Evolutionary conservation across 371 early-diverging fungal genomes (phyloP).

Genomic region (Homolaphlyctis polyrhiza): DNA sequence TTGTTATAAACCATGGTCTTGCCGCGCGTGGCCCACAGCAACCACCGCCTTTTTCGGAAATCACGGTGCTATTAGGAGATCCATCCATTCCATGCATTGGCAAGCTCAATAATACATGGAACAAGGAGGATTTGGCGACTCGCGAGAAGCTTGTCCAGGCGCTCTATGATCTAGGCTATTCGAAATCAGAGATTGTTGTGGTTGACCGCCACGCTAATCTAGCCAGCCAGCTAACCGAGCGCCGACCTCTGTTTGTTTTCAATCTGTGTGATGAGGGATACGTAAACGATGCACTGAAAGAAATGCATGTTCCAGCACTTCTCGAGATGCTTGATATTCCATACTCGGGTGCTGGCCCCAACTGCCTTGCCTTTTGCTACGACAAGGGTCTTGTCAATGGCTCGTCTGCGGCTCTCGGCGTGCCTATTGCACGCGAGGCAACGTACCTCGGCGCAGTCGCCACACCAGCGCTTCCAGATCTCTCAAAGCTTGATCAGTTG

Average conservation of each 20-base stretch:
- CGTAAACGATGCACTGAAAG: constrained; percentile 46
- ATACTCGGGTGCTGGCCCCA: constrained; percentile 52
- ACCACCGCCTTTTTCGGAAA: background rate
- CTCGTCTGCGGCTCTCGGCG: constrained; percentile 40
- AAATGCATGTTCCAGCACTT: constrained; percentile 50
- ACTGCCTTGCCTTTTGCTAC: constrained; percentile 46
- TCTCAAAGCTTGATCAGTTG: constrained; percentile 19
- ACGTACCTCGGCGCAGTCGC: constrained; percentile 25
- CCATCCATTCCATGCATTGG: constrained; percentile 37
- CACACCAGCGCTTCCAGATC: constrained; percentile 13
- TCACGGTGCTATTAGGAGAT: constrained; percentile 42
- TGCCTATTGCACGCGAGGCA: constrained; percentile 43
- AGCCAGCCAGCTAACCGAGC: background rate
- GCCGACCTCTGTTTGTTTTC: constrained; percentile 28
- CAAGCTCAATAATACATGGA: constrained; percentile 53
- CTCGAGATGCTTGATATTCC: constrained; percentile 43
- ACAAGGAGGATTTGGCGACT: constrained; percentile 44
- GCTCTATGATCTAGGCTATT: constrained; percentile 28
- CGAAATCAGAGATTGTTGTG: constrained; percentile 13
- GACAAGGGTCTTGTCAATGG: constrained; percentile 55
- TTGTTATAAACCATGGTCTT: no score
- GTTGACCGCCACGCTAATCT: constrained; percentile 28
- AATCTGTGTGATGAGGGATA: constrained; percentile 59
- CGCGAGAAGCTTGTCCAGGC: constrained; percentile 35
- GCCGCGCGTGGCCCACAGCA: no score